A percentile compares a stretch with the other conserved stretches of the same genome.
These are phyloP conservation scores for Tolypocladium sp. DNA, from an alignment of 2,329 filamentous ascomycete species.

Conservation along the genomic window DNA sequence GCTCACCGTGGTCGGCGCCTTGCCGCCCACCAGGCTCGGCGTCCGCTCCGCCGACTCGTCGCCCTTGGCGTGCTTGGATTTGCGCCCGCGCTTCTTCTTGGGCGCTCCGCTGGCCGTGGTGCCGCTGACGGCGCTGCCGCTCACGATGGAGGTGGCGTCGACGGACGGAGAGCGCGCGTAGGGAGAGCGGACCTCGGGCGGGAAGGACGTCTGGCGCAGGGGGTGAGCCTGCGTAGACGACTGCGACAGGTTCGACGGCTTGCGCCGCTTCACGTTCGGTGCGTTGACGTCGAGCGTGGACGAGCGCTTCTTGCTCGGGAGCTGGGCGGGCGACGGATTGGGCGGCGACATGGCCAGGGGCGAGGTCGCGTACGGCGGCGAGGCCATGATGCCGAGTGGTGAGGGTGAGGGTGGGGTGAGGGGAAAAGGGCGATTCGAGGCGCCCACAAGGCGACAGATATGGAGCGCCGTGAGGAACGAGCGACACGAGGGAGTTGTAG, in stretches of 20 bases:
- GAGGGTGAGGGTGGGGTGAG: background rate
- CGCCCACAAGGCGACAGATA: background rate
- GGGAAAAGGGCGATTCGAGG: background rate
- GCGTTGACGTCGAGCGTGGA: slow-evolving; percentile 44
- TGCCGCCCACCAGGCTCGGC: slow-evolving; percentile 32
- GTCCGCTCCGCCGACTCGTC: slow-evolving; percentile 31
- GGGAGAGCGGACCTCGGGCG: slow-evolving; percentile 50
- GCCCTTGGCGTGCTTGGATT: slow-evolving; percentile 47
- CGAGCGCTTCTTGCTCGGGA: slow-evolving; percentile 49
- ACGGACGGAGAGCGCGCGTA: slow-evolving; percentile 57
- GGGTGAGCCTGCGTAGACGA: slow-evolving; percentile 52
- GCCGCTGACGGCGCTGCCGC: slow-evolving; percentile 50
- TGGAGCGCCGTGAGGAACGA: background rate
- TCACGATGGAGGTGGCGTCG: slow-evolving; percentile 50
- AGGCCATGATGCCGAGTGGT: slow-evolving; percentile 35
- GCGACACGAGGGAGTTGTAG: background rate
- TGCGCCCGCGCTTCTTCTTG: slow-evolving; percentile 54
- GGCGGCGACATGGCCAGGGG: slow-evolving; percentile 47
- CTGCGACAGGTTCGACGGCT: slow-evolving; percentile 54
- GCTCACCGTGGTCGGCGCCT: slow-evolving; percentile 32
- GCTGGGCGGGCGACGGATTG: slow-evolving; percentile 39
- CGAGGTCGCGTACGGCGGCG: slow-evolving; percentile 42
- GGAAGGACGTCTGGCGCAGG: slow-evolving; percentile 74
- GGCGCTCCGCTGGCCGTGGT: slow-evolving; percentile 24
- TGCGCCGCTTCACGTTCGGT: slow-evolving; percentile 55